phyloP scores from a whole-genome alignment of 495 filamentous ascomycete species.

The Paragyromitra xinjiangensis region DNA sequence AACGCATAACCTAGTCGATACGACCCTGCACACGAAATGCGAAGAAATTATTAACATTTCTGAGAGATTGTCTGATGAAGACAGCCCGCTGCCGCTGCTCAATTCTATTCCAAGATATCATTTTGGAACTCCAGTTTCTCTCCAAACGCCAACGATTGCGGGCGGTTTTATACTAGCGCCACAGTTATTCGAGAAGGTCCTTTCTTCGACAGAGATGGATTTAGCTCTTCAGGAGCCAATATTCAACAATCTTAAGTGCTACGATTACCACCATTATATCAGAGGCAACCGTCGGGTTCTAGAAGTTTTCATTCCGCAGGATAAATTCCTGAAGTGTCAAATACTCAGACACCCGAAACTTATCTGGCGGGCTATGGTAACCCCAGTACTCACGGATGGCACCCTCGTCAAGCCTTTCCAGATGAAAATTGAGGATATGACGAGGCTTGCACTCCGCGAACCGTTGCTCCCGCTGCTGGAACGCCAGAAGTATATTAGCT shows the following conservation, averaged over 20 bases:
- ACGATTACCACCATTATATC: neutral
- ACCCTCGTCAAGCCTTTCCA: neutral
- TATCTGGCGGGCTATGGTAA: constrained; percentile 22
- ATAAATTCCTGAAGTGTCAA: constrained; percentile 9
- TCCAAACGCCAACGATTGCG: constrained; percentile 18
- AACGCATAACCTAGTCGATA: constrained; percentile 1
- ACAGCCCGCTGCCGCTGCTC: neutral
- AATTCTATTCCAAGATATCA: neutral
- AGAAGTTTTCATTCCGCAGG: constrained; percentile 31
- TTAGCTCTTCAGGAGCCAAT: neutral
- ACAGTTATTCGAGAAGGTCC: constrained; percentile 17
- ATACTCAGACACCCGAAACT: constrained; percentile 9
- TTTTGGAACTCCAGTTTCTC: constrained; percentile 10
- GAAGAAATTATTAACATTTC: neutral
- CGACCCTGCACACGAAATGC: neutral
- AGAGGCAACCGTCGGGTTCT: neutral
- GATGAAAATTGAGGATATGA: constrained; percentile 19
- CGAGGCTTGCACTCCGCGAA: constrained; percentile 14
- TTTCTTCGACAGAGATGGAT: neutral
- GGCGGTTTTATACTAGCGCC: constrained; percentile 7
- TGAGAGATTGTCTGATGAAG: neutral
- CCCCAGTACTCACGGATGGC: neutral
- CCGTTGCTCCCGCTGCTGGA: constrained; percentile 8
- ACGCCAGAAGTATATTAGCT: neutral
- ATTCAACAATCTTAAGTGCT: constrained; percentile 1